Base-by-base conservation (phyloP, 2,329 filamentous ascomycete genomes). In the Xylaria sp. region DNA sequence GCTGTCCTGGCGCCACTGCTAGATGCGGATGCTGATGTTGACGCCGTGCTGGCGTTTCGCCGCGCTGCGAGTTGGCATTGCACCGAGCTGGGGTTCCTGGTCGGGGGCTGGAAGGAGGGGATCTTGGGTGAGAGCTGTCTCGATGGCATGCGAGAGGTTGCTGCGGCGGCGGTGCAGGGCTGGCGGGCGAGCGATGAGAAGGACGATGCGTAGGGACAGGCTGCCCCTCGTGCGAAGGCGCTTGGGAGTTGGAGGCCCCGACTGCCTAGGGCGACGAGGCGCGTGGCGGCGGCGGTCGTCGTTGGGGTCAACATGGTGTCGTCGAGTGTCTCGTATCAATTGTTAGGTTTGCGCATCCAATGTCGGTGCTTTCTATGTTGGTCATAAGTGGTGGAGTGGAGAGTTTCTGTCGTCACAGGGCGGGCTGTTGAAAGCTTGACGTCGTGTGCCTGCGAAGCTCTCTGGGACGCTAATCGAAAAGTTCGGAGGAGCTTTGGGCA, bases 171-270 rank as follows among this genome's bases (percentile, higher is more conserved):
- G 73, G 74, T 67, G 73, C 44, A 23, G 44, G 44, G 75, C 54
- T 74, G 73, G 21, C 69, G 73, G 48, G 70, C 71, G 2, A 76
- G 70, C 35, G 72, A 73, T 1, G 66, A 18, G 27, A 71, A 65
- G 0, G 76, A 50, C 16, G 75, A 50, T 18, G 75, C 72, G 66
- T 72, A 76, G 16, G 69, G 72, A 70, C 71, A 74, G 62, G 47
- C 69, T 63, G 75, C 70, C 55, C 75, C 75, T 71, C 74, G 73
- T 48, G 71, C 47, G 59, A 76, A 70, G 37, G 73, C 70, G 23
- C 71, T 68, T 65, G 74, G 76, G 44, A 78, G 72, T 54, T 78
- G 75, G 21, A 79, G 72, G 57, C 73, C 69, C 25, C 77, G 75
- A 57, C 73, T 70, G 71, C 72, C 72, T 16, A 79, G 68, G 27